Conservation (phyloP, 371 early-diverging fungal genomes). For the Mucor racemosus region DNA sequence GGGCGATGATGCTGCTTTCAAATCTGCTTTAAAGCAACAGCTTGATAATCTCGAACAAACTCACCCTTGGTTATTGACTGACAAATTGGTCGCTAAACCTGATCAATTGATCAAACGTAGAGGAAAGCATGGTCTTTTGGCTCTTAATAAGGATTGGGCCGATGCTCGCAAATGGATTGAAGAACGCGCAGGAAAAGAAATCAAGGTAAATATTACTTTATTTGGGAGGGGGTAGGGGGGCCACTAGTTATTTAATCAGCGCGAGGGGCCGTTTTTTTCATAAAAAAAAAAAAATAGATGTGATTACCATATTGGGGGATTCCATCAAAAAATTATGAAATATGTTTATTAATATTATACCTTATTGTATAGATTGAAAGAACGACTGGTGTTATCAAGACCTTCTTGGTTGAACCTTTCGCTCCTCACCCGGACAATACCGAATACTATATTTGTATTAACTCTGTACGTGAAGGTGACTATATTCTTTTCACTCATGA, state of each 20-base stretch:
- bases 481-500: conserved; percentile 95
- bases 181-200: conserved; percentile 83
- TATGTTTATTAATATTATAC: neutral
- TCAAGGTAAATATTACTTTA: conserved; percentile 62
- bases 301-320: conserved; percentile 16
- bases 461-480: conserved; percentile 95
- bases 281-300: conserved; percentile 21
- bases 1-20: conserved; percentile 52
- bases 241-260: neutral
- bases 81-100: conserved; percentile 93
- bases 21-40: conserved; percentile 64
- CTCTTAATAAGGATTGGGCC: conserved; percentile 88
- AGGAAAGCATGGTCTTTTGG: conserved; percentile 93
- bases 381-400: conserved; percentile 87
- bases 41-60: conserved; percentile 73
- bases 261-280: neutral
- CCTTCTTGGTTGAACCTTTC: conserved; percentile 96
- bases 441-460: conserved; percentile 97
- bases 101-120: conserved; percentile 97
- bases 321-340: conserved; percentile 6
- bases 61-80: conserved; percentile 86
- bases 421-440: conserved; percentile 89
- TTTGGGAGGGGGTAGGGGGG: neutral
- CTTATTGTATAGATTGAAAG: conserved; percentile 69
- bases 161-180: conserved; percentile 89